Conservation (phyloP, 495 filamentous ascomycete species). For the Podospora bellae-mahoneyi region DNA sequence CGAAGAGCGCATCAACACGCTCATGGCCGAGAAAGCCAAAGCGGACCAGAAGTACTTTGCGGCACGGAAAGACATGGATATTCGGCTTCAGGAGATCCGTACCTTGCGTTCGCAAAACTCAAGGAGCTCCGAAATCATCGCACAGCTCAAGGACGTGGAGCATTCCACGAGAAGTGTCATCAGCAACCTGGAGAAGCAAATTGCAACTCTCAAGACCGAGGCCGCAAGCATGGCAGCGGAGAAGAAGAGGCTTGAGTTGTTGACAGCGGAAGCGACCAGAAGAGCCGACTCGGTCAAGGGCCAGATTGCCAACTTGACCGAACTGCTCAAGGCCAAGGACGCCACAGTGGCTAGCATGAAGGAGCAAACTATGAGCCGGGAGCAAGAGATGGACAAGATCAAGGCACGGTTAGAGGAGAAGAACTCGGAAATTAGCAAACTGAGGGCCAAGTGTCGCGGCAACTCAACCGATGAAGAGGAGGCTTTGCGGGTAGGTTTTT, state of each 20-base stretch:
- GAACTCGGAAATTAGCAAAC: slow-evolving; percentile 73
- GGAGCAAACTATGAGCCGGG: slow-evolving; percentile 35
- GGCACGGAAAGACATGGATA: slow-evolving; percentile 89
- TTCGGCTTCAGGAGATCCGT: slow-evolving; percentile 70
- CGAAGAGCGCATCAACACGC: slow-evolving; percentile 73
- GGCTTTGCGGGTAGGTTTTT: slow-evolving; percentile 68
- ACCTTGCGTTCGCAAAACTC: slow-evolving; percentile 74
- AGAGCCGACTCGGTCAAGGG: slow-evolving; percentile 67
- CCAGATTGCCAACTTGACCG: slow-evolving; percentile 73
- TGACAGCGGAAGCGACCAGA: slow-evolving; percentile 62
- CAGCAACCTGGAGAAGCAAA: slow-evolving; percentile 86
- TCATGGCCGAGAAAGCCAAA: slow-evolving; percentile 86
- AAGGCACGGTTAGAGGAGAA: slow-evolving; percentile 73
- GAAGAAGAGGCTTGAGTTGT: slow-evolving; percentile 66
- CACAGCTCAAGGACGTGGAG: slow-evolving; percentile 88
- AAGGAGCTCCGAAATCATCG: slow-evolving; percentile 90
- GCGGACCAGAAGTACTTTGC: slow-evolving; percentile 97
- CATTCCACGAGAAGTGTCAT: slow-evolving; percentile 56
- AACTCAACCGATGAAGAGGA: slow-evolving; percentile 79
- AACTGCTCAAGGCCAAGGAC: slow-evolving; percentile 71
- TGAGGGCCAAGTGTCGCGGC: slow-evolving; percentile 74
- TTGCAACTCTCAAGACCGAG: slow-evolving; percentile 73
- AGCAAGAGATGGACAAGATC: slow-evolving; percentile 44
- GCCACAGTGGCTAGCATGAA: slow-evolving; percentile 55
- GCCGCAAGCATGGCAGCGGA: slow-evolving; percentile 63